Evolutionary conservation across 139 green algal species (phyloP).

Genomic region (Micromonas pusilla): DNA sequence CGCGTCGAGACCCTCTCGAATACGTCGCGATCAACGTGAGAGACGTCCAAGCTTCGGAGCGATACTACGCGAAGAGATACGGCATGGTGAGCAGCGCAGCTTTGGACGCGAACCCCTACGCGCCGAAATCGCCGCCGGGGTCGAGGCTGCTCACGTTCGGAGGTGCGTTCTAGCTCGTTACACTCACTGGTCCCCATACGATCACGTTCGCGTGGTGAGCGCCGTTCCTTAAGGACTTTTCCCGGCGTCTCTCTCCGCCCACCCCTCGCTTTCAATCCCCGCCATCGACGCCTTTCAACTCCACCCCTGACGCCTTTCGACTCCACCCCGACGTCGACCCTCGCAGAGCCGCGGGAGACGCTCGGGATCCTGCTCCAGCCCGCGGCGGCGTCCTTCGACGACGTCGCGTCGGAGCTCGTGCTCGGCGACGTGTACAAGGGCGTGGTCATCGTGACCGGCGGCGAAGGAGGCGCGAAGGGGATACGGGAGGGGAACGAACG

Average conservation of each 20-base stretch:
- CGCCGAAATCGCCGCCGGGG: not conserved
- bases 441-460: not conserved
- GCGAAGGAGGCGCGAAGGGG: too few relatives aligned
- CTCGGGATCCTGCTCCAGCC: not conserved
- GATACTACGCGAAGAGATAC: not conserved
- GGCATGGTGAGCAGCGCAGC: not conserved
- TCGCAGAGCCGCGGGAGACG: not conserved
- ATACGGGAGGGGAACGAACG: too few relatives aligned
- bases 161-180: too few relatives aligned
- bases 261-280: too few relatives aligned
- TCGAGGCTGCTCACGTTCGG: not conserved
- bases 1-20: slow-evolving; percentile 4
- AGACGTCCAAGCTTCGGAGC: not conserved
- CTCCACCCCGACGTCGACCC: too few relatives aligned
- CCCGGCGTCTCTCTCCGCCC: too few relatives aligned
- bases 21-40: not conserved
- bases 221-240: too few relatives aligned
- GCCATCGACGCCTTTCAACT: too few relatives aligned
- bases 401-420: not conserved
- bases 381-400: not conserved
- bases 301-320: too few relatives aligned
- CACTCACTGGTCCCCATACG: too few relatives aligned
- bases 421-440: not conserved
- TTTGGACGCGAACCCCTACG: not conserved
- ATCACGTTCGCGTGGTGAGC: too few relatives aligned